phyloP scores from a whole-genome alignment of 2,329 filamentous ascomycete genomes.

The Fusarium incarnatum region DNA sequence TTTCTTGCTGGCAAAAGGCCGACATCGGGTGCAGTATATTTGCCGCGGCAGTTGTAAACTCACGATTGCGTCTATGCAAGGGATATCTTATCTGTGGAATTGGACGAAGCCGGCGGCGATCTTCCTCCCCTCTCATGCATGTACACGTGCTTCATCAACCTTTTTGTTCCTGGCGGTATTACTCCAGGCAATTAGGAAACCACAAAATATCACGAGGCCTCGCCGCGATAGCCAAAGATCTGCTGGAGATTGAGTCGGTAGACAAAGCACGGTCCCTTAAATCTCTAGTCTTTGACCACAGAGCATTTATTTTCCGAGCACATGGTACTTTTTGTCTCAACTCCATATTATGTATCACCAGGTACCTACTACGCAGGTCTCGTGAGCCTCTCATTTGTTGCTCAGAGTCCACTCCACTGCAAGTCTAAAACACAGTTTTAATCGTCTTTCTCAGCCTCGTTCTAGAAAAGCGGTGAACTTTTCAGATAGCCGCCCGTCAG shows the following conservation, averaged over 20 bases:
- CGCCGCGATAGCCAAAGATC: slow-evolving; percentile 6
- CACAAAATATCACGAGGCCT: slow-evolving; percentile 2
- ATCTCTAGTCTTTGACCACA: slow-evolving; percentile 8
- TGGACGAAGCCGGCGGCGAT: slow-evolving; percentile 3
- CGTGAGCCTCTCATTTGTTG: slow-evolving; percentile 22
- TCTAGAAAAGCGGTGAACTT: slow-evolving; percentile 42
- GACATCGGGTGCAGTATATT: slow-evolving; percentile 24
- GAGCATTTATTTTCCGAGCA: slow-evolving; percentile 16
- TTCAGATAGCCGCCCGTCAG: slow-evolving; percentile 12
- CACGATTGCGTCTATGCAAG: slow-evolving; percentile 17
- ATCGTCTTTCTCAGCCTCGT: slow-evolving; percentile 19
- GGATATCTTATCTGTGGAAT: not conserved
- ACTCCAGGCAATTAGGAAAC: not conserved
- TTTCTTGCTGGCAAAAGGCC: slow-evolving; percentile 1
- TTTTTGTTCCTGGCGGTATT: not conserved
- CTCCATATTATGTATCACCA: slow-evolving; percentile 13
- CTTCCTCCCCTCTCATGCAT: slow-evolving; percentile 3
- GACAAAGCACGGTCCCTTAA: slow-evolving; percentile 14
- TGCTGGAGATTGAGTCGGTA: not conserved
- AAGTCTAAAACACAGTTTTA: slow-evolving; percentile 20
- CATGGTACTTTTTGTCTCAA: slow-evolving; percentile 31
- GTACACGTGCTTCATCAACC: slow-evolving; percentile 25
- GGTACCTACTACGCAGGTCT: slow-evolving; percentile 15
- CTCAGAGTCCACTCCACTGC: slow-evolving; percentile 21
- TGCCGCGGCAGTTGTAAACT: not conserved